Evolutionary conservation across 2,329 filamentous ascomycete species (phyloP).

Genomic region (Pseudopithomyces chartarum): DNA sequence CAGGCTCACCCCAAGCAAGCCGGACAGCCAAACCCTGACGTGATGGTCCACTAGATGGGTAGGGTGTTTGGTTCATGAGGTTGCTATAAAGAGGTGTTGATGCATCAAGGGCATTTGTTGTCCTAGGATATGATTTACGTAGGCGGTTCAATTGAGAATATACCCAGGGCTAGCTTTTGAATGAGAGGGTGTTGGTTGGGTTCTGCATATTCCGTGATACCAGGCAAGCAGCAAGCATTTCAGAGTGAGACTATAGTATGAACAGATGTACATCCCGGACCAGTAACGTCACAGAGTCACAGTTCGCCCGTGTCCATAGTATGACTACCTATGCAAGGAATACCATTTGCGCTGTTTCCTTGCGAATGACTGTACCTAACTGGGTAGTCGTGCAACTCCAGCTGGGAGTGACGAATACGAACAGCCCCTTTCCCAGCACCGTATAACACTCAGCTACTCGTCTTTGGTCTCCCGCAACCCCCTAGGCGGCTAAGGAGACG

Average conservation of each 20-base stretch:
- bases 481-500: constrained; percentile 18
- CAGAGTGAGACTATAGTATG: too few relatives aligned
- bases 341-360: too few relatives aligned
- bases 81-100: neutral
- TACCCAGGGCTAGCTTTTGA: neutral
- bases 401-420: constrained; percentile 6
- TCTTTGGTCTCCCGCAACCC: constrained; percentile 2
- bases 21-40: constrained; percentile 35
- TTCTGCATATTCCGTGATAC: neutral
- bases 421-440: constrained; percentile 13
- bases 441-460: constrained; percentile 21
- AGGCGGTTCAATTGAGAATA: neutral
- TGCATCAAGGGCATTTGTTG: neutral
- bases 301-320: too few relatives aligned
- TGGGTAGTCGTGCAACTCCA: constrained; percentile 16
- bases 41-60: constrained; percentile 47
- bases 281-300: too few relatives aligned
- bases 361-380: too few relatives aligned
- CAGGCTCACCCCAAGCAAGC: constrained; percentile 36
- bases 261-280: too few relatives aligned
- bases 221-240: too few relatives aligned
- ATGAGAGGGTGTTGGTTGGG: neutral
- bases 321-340: too few relatives aligned
- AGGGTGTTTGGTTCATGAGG: neutral
- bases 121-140: neutral